Evolutionary conservation across 768 basidiomycete genomes (phyloP), one percentile per base, ranked within the genome.

Genomic region (Suillus lakei): DNA sequence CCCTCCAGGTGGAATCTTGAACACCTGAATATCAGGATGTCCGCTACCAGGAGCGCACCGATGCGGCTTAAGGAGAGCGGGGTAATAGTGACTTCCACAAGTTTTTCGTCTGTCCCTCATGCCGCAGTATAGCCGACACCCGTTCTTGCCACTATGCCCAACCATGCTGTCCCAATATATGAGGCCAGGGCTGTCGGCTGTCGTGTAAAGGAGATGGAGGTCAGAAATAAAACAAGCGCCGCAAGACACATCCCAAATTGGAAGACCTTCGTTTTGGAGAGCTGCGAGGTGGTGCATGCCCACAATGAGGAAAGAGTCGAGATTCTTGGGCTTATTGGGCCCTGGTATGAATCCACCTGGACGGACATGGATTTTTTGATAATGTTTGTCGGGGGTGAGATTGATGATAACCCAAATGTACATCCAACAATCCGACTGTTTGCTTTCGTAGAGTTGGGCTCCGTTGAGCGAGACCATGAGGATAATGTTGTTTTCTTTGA

Each of bases 401-500:
- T 81, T 71, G 10, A 72, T 36, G 3, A 80, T 61, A 15, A 79
- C 61, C 61, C 61, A 62, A 4, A 84, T 76, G 23, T 66, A 76
- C 7, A 84, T 80, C 82, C 81, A 82, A 21, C 73, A 76, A 48
- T 83, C 81, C 0, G 82, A 84, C 28, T 72, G 61, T 66, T 83
- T 83, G 67, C 73, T 74, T 18, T 68, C 67, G 62, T 82, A 83
- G 0, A 85, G 76, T 64, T 84, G 82, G 0, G 80, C 79, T 9
- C 83, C 79, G 67, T 84, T 81, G 0, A 80, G 64, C 0, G 80
- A 80, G 12, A 80, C 65, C 48, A 76, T 65, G 0, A 85, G 66
- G 0, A 81, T 62, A 0, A 74, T 78, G 61, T 84, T 79, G 10
- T 79, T 51, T 3, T 62, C 30, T 8, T 59, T 61, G 44, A 82